Conservation (phyloP, 306 rosid species). For the Corylus avellana region DNA sequence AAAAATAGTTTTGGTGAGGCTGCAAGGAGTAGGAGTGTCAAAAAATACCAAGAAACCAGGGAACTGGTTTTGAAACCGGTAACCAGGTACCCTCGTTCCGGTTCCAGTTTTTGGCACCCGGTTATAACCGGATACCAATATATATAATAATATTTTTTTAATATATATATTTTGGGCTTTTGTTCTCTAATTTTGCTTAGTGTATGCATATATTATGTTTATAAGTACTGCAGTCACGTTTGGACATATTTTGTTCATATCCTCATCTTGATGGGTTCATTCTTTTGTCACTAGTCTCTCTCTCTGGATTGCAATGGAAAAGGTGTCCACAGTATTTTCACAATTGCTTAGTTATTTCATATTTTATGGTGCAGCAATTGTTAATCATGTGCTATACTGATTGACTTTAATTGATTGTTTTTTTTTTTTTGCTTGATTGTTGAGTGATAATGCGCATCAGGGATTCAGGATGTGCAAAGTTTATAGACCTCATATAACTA, state of each 20-base stretch:
- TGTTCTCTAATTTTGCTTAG: background rate
- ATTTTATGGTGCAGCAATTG: background rate
- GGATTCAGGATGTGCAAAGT: background rate
- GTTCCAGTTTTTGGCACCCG: too few relatives aligned
- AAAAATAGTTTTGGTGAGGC: too few relatives aligned
- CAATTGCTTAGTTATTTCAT: background rate
- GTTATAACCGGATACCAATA: too few relatives aligned
- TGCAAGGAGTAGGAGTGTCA: too few relatives aligned
- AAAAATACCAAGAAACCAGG: too few relatives aligned
- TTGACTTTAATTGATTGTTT: background rate
- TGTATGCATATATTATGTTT: background rate
- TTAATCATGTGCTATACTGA: background rate
- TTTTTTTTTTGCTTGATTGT: background rate
- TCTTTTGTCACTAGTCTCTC: background rate
- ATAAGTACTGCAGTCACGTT: background rate
- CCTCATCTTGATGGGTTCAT: background rate
- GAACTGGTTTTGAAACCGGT: too few relatives aligned
- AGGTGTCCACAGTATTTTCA: background rate
- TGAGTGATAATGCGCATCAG: background rate
- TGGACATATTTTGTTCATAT: background rate
- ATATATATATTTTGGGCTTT: too few relatives aligned
- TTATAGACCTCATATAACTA: background rate
- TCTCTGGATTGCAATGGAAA: background rate
- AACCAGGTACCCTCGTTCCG: too few relatives aligned
- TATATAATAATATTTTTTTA: too few relatives aligned